Base-by-base conservation (phyloP, 2,329 filamentous ascomycete genomes). In the Paecilomyces sp. region DNA sequence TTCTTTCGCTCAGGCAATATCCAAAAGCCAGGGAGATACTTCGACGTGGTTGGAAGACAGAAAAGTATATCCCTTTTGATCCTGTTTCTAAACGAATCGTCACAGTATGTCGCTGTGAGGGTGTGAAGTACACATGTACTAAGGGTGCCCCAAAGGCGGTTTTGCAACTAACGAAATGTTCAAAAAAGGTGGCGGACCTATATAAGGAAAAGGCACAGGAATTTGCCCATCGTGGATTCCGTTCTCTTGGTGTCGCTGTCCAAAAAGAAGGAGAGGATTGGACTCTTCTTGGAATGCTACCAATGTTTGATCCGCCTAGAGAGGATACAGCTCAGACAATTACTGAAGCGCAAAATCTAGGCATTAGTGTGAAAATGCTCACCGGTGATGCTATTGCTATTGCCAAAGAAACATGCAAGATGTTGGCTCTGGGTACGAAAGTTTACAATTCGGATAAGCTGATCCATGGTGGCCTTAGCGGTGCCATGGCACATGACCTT, bases 81-180 rank as follows among this genome's bases (percentile, higher is more conserved):
- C 88, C 88, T 18, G 88, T 91, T 66, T 91, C 88, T 65, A 91
- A 91, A 80, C 86, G 88, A 67, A 91, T 91, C 69, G 90, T 88
- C 57, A 83, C 87, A 55, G 77, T 89, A 66, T 88, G 85, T 71
- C 82, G 80, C 58, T 86, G 88, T 71, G 85, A 88, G 70, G 85
- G 85, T 61, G 86, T 88, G 72, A 82, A 79, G 62, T 91, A 88
- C 74, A 85, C 84, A 66, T 91, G 88, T 75, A 88, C 88, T 64
- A 92, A 92, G 79, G 88, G 88, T 73, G 88, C 88, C 22, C 88
- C 88, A 62, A 89, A 90, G 75, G 88, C 88, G 58, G 86, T 91
- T 65, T 82, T 91, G 58, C 82, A 84, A 67, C 81, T 91, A 54
- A 84, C 85, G 59, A 83, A 87, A 68, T 89, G 88, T 73, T 83